Base-by-base conservation (phyloP, 768 basidiomycete genomes). In the Suillus variegatus region DNA sequence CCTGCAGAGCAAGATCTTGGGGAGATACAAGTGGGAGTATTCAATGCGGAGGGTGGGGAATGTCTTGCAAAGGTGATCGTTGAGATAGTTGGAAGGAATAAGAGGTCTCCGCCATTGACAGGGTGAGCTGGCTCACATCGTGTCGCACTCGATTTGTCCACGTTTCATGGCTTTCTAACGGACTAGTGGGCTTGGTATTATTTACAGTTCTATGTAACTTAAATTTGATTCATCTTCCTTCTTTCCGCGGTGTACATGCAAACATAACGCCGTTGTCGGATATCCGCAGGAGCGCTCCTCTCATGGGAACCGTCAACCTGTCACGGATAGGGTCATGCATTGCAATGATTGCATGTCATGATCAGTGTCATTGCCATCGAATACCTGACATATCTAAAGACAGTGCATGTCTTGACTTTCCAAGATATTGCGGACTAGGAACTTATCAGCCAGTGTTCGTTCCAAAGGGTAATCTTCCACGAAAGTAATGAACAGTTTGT, bases 51-150 rank as follows among this genome's bases (percentile, higher is more conserved):
- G 63, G 82, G 81, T 58, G 83, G 80, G 4, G 76, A 79, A 55
- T 89, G 87, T 71, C 75, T 89, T 25, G 85, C 82, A 61, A 81
- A 81, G 63, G 82, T 86, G 47, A 75, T 84, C 28, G 78, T 88
- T n/a, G 87, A 89, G 69, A 84, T 90, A 65, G 82, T 80, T 54
- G 75, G 71, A 69, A 72, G 73, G 67, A 75, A 73, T 40, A 76
- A 74, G 62, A 71, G 71, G 55, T 68, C 68, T 0, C 66, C 68
- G 35, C 72, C 75, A 28, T 65, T 65, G 68, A 61, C 69, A 54
- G 69, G 65, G 38, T 76, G 75, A 77, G 73, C 68, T 62, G 71
- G 71, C 62, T 73, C 71, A 65, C 62, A 60, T 58, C 63, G 61
- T 62, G 46, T 57, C 28, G 8, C 20, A 52, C 32, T 41, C 32